Evolutionary conservation across 2,329 filamentous ascomycete species (phyloP), one percentile per base, ranked within the genome.

Genomic region (Zymoseptoria pseudotritici): DNA sequence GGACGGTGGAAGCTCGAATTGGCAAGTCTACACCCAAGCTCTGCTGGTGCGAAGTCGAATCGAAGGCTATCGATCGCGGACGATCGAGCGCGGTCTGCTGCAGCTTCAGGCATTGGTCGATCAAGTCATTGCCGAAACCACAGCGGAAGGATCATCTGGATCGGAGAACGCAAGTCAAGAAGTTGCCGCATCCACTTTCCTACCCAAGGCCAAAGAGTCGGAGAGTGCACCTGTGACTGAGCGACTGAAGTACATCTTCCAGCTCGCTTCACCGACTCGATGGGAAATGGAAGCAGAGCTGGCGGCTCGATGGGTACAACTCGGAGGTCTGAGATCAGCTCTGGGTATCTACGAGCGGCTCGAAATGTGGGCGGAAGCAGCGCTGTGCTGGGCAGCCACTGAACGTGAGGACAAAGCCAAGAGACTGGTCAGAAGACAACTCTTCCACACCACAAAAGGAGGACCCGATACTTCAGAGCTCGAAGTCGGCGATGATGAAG

Each of bases 11-110:
- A 89, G 89, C 53, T 93, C 91, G 0, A 99, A 97, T 74, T 99
- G 94, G 94, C 94, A 97, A 73, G 87, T 97, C 36, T 97, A 97
- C 72, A 97, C 94, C 0, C 92, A 97, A 71, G 94, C 91, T 0
- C 79, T 99, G 8, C 80, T 99, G 0, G 89, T 97, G 1, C 84
- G 94, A 52, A 96, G 90, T 61, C 83, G 94, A 17, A 93, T 97
- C 58, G 94, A 99, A 74, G 82, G 92, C 0, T 92, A 95, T 75
- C 84, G 86, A 57, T 90, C 92, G 57, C 83, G 93, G 58, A 99
- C 94, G 0, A 82, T 95, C 46, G 94, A 99, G 76, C 82, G 94
- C 61, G 90, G 91, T 53, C 85, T 99, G 0, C 78, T 99, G 20
- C 94, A 99, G 75, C 83, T 99, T 66, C 94, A 99, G 75, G 92